A percentile compares a stretch with the other conserved stretches of the same genome.
Conservation (phyloP, 2,329 filamentous ascomycete genomes). For the Penicillium oxalicum region DNA sequence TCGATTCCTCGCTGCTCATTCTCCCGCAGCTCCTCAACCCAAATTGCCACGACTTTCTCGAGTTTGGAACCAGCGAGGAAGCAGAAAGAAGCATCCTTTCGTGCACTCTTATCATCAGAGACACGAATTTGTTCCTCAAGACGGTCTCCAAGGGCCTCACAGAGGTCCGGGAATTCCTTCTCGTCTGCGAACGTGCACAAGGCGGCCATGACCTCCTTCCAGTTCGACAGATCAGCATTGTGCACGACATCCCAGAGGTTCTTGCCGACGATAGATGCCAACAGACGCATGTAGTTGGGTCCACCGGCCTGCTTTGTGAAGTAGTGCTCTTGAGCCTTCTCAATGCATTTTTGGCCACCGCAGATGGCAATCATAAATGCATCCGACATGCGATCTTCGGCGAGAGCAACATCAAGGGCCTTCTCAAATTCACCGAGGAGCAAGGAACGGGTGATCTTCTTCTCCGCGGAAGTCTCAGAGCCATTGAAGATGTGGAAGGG, state of each 20-base stretch:
- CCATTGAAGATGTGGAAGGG: constrained; percentile 87
- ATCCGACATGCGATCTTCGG: constrained; percentile 86
- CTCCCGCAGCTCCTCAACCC: constrained; percentile 84
- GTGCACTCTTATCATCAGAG: constrained; percentile 51
- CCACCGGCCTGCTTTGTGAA: constrained; percentile 73
- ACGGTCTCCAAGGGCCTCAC: constrained; percentile 88
- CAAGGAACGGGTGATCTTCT: constrained; percentile 77
- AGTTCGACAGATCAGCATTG: constrained; percentile 85
- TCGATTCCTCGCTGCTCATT: constrained; percentile 69
- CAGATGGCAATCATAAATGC: constrained; percentile 98
- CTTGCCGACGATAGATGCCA: constrained; percentile 89
- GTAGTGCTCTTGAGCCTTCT: constrained; percentile 89
- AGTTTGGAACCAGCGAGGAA: constrained; percentile 93
- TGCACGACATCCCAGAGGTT: constrained; percentile 98
- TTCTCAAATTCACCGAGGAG: constrained; percentile 87
- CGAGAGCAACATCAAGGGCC: constrained; percentile 80
- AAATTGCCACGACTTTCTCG: constrained; percentile 93
- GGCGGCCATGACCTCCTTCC: constrained; percentile 96
- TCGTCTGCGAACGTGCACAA: constrained; percentile 93
- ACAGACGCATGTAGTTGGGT: constrained; percentile 84
- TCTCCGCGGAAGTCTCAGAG: constrained; percentile 76
- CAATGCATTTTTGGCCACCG: constrained; percentile 84
- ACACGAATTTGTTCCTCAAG: constrained; percentile 62
- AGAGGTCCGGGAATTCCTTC: constrained; percentile 86
- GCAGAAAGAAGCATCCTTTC: constrained; percentile 93